Base-by-base conservation (phyloP, 2,329 filamentous ascomycete species). In the Dactylonectria estremocensis region DNA sequence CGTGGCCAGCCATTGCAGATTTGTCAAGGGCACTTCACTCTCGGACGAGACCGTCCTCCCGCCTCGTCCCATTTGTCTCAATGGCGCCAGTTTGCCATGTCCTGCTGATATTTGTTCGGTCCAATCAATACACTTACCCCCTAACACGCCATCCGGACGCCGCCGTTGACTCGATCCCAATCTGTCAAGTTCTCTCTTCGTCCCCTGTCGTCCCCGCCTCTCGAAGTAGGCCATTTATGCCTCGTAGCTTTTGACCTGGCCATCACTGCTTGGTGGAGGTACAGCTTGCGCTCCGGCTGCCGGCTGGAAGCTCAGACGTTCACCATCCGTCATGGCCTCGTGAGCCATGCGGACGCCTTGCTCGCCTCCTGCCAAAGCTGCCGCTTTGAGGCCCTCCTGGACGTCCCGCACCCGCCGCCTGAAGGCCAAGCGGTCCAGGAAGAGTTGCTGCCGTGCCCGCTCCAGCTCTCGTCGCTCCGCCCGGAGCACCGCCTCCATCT, bases 381-480 rank as follows among this genome's bases (percentile, higher is more conserved):
- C 88, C n/a, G 83, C 83, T 79, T 86, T 88, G n/a, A 97, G 85
- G 0, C 88, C 87, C 52, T 94, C 92, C 81, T 98, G 94, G 0
- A 95, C 92, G 69, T 95, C 93, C 61, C 91, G 89, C 28, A 98
- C 93, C 60, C 95, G 90, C 81, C 93, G 92, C 85, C 96, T 95
- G 84, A 98, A 97, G 2, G 93, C 89, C 57, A 99, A 86, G 24
- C 96, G 90, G 80, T 99, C 96, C 43, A 98, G 85, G 86, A 98
- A 97, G 18, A 99, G 88, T 80, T 98, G 93, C 80, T 98, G 95
- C 33, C 95, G 91, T 46, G 93, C 94, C 64, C 95, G 90, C 82
- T 99, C 96, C 22, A 99, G 87, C 81, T 99, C 96, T 67, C 95
- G 90, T 67, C 95, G 92, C 84, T 99, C 96, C 6, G 95, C 94